These are phyloP conservation scores for Friedmanniomyces endolithicus DNA, from an alignment of 495 filamentous ascomycete genomes.

Conservation along the genomic window DNA sequence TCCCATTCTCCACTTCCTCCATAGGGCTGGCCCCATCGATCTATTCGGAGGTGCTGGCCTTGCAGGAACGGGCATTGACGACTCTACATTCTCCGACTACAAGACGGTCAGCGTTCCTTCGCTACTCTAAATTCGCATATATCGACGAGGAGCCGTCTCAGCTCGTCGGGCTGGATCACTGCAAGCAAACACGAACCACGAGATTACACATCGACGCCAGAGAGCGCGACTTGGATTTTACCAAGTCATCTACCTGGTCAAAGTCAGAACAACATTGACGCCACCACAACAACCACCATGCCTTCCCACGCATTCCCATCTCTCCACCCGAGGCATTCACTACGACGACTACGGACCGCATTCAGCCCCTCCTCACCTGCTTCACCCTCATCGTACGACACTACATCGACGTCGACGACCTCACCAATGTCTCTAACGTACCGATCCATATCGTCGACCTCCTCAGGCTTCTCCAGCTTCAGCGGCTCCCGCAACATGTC, in stretches of 20 bases:
- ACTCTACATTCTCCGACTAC: not conserved
- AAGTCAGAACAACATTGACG: not conserved
- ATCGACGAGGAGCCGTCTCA: not conserved
- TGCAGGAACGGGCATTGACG: not conserved
- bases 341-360: conserved; percentile 27
- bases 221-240: too few relatives aligned
- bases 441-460: conserved; percentile 1
- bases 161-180: not conserved
- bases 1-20: not conserved
- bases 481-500: conserved; percentile 15
- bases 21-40: not conserved
- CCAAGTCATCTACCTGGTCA: not conserved
- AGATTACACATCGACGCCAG: not conserved
- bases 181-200: too few relatives aligned
- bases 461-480: conserved; percentile 17
- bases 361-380: conserved; percentile 20
- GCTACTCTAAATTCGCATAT: not conserved
- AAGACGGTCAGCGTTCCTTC: not conserved
- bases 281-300: conserved; percentile 19
- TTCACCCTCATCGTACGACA: too few relatives aligned
- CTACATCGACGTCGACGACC: not conserved
- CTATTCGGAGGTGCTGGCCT: not conserved
- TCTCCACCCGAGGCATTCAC: conserved; percentile 22
- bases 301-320: conserved; percentile 18
- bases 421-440: conserved; percentile 12